These are phyloP conservation scores for maize (Zea mays) DNA, from an alignment of 176 grass and related monocot genomes.

Conservation along the genomic window Zm-B73-REFERENCE-NAM-5.0 NC_050103.1:51828501-51829000, in stretches of 20 bases:
- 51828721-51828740: conserved; percentile 51
- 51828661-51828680: conserved; percentile 16
- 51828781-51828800: conserved; percentile 65
- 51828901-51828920: conserved; percentile 42
- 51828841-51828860: conserved; percentile 53
- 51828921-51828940: conserved; percentile 6
- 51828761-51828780: conserved; percentile 53
- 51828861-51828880: conserved; percentile 60
- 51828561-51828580: no score
- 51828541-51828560: no score
- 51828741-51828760: conserved; percentile 55
- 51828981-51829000: conserved; percentile 64
- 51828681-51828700: conserved; percentile 3
- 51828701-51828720: conserved; percentile 62
- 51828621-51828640: neutral
- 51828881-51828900: conserved; percentile 56
- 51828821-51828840: conserved; percentile 80
- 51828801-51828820: conserved; percentile 28
- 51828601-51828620: no score
- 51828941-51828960: conserved; percentile 59
- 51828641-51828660: conserved; percentile 22
- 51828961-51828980: conserved; percentile 56
- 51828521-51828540: no score
- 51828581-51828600: no score
- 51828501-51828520: no score